Evolutionary conservation across 2,329 filamentous ascomycete genomes (phyloP), one percentile per base, ranked within the genome.

Genomic region (Trichoderma koningii): DNA sequence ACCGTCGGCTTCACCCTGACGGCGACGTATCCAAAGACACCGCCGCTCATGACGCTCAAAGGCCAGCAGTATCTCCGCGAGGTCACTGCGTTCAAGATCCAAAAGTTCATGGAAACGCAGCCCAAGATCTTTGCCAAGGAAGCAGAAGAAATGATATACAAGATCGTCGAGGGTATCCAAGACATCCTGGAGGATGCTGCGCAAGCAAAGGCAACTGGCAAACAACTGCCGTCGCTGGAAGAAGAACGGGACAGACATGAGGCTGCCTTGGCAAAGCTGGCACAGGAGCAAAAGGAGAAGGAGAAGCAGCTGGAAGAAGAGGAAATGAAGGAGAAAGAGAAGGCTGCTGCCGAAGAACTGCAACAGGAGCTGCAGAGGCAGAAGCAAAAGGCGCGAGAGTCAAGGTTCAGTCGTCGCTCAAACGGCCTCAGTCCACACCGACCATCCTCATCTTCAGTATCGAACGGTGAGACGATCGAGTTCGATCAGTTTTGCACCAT

Each of bases 101-200:
- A 87, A 67, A 87, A 84, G 63, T 85, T 84, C 61, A 77, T 89
- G 63, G 84, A 88, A 71, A 83, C 81, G 0, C 81, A 87, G 69
- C 85, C 87, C 0, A 83, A 80, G 60, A 73, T 83, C 30, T 81
- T 86, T 66, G 81, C 80, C 34, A 77, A 77, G 30, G 80, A 82
- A 64, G 82, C 83, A 64, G 80, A 86, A 68, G 82, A 84, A 66
- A 88, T 88, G 82, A 79, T 88, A 45, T 83, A 89, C 72, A 83
- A 86, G 63, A 82, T 96, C 38, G 80, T 93, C 10, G 85, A 86
- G 68, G 86, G 85, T 3, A 86, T 91, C 55, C 88, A 92, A 9
- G 87, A 89, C 53, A 88, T 94, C 10, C 82, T 98, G 4, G 92
- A 97, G 76, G 91, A 96, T 75, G 92, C 92, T n/a, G 91, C 92